These are phyloP conservation scores for Vaccinium darrowii DNA, from an alignment of 148 eudicot genomes.

Conservation along the genomic window DNA sequence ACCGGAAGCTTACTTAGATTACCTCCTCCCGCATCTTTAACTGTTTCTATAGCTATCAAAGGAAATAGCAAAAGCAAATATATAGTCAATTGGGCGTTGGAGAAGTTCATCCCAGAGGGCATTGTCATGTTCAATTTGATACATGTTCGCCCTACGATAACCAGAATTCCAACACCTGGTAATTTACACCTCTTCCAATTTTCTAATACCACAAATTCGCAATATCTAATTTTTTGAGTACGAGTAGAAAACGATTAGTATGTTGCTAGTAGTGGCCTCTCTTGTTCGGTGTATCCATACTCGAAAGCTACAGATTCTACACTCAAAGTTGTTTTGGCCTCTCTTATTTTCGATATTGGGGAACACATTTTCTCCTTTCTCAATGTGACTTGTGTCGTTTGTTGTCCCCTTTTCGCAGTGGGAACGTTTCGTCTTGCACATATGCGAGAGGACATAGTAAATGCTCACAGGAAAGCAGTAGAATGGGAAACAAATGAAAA, in stretches of 20 bases:
- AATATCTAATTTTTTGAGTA: neutral
- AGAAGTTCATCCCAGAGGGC: constrained; percentile 61
- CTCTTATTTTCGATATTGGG: neutral
- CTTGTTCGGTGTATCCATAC: neutral
- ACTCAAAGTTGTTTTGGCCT: neutral
- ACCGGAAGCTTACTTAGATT: constrained; percentile 27
- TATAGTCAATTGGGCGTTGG: constrained; percentile 71
- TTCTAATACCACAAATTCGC: neutral
- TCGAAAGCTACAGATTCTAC: neutral
- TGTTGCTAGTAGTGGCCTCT: neutral
- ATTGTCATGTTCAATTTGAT: constrained; percentile 63
- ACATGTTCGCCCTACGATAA: constrained; percentile 66
- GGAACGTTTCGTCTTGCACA: constrained; percentile 70
- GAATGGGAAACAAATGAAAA: constrained; percentile 72
- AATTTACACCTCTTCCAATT: constrained; percentile 29
- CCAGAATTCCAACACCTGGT: constrained; percentile 81
- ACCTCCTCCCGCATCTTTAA: constrained; percentile 26
- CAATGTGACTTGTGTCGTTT: neutral
- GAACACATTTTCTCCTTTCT: neutral
- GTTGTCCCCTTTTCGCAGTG: constrained; percentile 32
- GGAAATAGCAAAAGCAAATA: constrained; percentile 61
- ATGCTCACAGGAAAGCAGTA: constrained; percentile 63
- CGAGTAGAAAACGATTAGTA: neutral
- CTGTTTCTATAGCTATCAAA: constrained; percentile 61
- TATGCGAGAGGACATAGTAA: constrained; percentile 74